Percentiles rank a stretch among this genome's conserved stretches.
Conservation (phyloP, 768 basidiomycete species). For the Cubamyces lactineus region DNA sequence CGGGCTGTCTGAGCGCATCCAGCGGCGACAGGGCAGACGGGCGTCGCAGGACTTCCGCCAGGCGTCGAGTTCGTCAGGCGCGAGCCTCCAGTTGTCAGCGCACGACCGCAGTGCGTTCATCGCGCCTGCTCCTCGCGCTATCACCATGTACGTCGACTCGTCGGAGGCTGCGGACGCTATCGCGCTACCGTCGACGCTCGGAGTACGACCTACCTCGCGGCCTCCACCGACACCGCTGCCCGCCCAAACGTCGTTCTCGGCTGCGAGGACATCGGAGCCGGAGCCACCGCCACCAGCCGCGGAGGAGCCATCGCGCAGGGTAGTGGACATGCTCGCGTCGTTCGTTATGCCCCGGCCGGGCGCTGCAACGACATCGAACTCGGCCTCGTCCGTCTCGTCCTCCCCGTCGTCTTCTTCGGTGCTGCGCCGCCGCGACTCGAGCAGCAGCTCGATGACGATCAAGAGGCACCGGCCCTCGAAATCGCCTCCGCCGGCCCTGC, state of each 20-base stretch:
- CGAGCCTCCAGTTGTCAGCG: slow-evolving; percentile 53
- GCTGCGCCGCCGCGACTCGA: slow-evolving; percentile 22
- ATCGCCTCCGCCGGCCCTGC: slow-evolving; percentile 25
- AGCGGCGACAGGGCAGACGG: slow-evolving; percentile 23
- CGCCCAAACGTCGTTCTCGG: slow-evolving; percentile 9
- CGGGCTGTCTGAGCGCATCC: slow-evolving; percentile 27
- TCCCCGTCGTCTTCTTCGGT: slow-evolving; percentile 18
- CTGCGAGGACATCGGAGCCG: slow-evolving; percentile 13
- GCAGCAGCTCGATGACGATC: slow-evolving; percentile 21
- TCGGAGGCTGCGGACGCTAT: slow-evolving; percentile 56
- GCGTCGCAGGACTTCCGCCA: slow-evolving; percentile 30
- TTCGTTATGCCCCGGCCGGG: slow-evolving; percentile 22
- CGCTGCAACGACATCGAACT: background rate
- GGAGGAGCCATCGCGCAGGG: slow-evolving; percentile 13
- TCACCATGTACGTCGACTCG: slow-evolving; percentile 74
- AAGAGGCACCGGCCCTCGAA: slow-evolving; percentile 22
- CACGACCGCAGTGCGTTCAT: slow-evolving; percentile 59
- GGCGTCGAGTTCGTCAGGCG: slow-evolving; percentile 37
- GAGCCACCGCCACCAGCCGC: slow-evolving; percentile 1
- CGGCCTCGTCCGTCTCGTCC: slow-evolving; percentile 18
- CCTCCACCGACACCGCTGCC: slow-evolving; percentile 27
- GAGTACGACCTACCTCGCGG: slow-evolving; percentile 46
- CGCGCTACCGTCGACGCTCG: slow-evolving; percentile 70
- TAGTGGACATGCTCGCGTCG: slow-evolving; percentile 33
- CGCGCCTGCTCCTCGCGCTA: slow-evolving; percentile 70